These are phyloP conservation scores for Agrocybe chaxingu DNA, from an alignment of 768 basidiomycete genomes.

Conservation along the genomic window DNA sequence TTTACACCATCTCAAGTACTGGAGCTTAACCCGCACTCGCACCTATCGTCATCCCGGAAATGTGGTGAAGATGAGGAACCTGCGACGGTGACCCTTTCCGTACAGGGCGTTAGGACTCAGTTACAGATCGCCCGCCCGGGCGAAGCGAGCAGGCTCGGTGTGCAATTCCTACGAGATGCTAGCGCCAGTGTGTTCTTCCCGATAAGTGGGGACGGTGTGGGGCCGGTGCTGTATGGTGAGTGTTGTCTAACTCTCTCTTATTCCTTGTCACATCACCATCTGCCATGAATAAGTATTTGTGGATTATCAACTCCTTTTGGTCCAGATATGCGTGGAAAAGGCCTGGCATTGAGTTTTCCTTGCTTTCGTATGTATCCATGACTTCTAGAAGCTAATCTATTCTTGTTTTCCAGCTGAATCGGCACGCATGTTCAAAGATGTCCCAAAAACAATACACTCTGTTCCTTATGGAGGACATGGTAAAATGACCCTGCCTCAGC, in stretches of 20 bases:
- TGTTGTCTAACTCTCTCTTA: background rate
- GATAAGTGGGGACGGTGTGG: conserved; percentile 21
- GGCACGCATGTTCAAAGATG: conserved; percentile 14
- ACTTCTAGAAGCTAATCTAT: background rate
- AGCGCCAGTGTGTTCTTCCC: conserved; percentile 25
- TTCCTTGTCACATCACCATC: background rate
- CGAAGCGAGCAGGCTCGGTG: conserved; percentile 26
- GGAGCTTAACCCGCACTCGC: conserved; percentile 2
- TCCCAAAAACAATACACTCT: conserved; percentile 20
- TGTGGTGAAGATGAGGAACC: conserved; percentile 6
- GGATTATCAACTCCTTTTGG: too few species aligned
- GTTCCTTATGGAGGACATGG: conserved; percentile 11
- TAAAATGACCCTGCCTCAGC: conserved; percentile 22
- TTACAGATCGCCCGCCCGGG: conserved; percentile 23
- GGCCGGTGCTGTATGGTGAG: conserved; percentile 26
- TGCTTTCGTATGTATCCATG: background rate
- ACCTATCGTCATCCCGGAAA: conserved; percentile 3
- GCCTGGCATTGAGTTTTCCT: background rate
- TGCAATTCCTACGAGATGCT: conserved; percentile 27
- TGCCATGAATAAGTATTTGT: background rate
- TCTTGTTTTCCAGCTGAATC: conserved; percentile 19
- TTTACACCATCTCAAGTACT: conserved; percentile 11
- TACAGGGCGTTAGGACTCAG: conserved; percentile 22
- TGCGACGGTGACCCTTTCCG: conserved; percentile 15
- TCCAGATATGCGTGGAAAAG: too few species aligned